phyloP scores from a whole-genome alignment of 768 basidiomycete genomes.

The Dendrothele bispora region DNA sequence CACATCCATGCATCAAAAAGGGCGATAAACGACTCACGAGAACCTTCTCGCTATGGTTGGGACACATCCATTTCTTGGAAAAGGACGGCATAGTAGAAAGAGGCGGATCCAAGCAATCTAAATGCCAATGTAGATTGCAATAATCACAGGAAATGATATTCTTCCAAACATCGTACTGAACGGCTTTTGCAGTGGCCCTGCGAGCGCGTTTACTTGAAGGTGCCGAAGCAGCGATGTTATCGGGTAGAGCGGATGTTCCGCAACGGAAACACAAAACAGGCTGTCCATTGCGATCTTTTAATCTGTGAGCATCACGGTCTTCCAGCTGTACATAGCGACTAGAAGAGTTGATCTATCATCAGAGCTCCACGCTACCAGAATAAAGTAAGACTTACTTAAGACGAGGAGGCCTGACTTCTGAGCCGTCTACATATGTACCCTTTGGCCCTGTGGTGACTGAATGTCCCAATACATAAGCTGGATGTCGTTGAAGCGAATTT shows the following conservation, averaged over 20 bases:
- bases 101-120: constrained; percentile 95
- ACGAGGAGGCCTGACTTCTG: constrained; percentile 73
- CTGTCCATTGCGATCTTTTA: constrained; percentile 81
- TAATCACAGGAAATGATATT: constrained; percentile 93
- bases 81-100: constrained; percentile 81
- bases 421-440: constrained; percentile 82
- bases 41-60: constrained; percentile 89
- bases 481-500: too few species aligned
- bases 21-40: constrained; percentile 55
- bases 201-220: constrained; percentile 57
- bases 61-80: constrained; percentile 98
- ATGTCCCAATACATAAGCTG: too few species aligned
- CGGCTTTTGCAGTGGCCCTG: constrained; percentile 44
- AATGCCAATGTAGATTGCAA: constrained; percentile 93
- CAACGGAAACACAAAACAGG: constrained; percentile 92
- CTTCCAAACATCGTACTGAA: constrained; percentile 57
- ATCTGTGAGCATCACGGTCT: constrained; percentile 84
- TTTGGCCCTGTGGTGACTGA: constrained; percentile 77
- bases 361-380: constrained; percentile 11
- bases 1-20: neutral
- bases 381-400: constrained; percentile 64
- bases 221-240: constrained; percentile 47
- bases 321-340: constrained; percentile 88
- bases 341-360: constrained; percentile 7
- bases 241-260: constrained; percentile 74